phyloP scores from a whole-genome alignment of 2,329 filamentous ascomycete genomes.

The Botrytis deweyae region DNA sequence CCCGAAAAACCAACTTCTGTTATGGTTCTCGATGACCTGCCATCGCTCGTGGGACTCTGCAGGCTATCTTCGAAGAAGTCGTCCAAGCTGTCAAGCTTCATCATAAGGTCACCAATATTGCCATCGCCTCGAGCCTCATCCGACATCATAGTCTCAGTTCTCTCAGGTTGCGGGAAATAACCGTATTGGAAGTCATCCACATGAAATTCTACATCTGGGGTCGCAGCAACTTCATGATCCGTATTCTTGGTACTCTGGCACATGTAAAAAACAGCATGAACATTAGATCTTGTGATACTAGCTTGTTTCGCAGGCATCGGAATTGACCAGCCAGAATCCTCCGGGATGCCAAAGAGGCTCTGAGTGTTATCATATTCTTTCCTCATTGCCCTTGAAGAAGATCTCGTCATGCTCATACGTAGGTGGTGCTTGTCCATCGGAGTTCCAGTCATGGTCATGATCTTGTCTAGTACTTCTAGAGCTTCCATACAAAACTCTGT shows the following conservation, averaged over 20 bases:
- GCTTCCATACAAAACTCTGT: conserved; percentile 94
- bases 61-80: conserved; percentile 74
- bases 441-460: conserved; percentile 89
- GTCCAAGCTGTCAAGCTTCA: conserved; percentile 74
- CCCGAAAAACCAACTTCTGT: conserved; percentile 65
- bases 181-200: conserved; percentile 69
- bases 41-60: conserved; percentile 57
- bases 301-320: conserved; percentile 90
- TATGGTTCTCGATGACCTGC: conserved; percentile 60
- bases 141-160: conserved; percentile 90
- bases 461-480: conserved; percentile 85
- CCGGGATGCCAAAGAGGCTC: conserved; percentile 93
- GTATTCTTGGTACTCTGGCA: conserved; percentile 68
- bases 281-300: conserved; percentile 80
- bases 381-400: conserved; percentile 78
- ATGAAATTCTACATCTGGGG: conserved; percentile 87
- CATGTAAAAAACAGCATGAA: conserved; percentile 94
- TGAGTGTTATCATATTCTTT: conserved; percentile 95
- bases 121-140: conserved; percentile 65
- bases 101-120: conserved; percentile 79
- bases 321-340: conserved; percentile 94
- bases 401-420: conserved; percentile 96
- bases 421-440: conserved; percentile 93
- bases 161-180: conserved; percentile 64
- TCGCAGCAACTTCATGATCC: conserved; percentile 61